Evolutionary conservation across 129 eudicot species (phyloP).

Genomic region (Lonicera japonica): DNA sequence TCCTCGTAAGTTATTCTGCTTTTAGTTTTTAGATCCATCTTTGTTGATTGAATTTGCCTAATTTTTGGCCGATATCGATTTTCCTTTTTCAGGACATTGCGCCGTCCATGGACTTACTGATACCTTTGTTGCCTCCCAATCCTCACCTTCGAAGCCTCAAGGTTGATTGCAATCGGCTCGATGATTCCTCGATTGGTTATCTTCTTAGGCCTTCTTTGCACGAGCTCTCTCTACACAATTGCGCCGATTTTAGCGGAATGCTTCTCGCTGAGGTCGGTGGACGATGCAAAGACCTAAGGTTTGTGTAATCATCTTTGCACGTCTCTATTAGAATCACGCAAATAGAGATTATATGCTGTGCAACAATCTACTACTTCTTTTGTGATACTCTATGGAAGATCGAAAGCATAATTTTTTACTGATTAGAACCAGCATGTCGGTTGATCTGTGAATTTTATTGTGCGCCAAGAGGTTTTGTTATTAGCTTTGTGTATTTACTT

Average conservation of each 20-base stretch:
- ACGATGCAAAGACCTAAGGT: constrained; percentile 72
- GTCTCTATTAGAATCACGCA: neutral
- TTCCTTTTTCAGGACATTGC: constrained; percentile 56
- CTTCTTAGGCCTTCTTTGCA: constrained; percentile 67
- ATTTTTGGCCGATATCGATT: constrained; percentile 5
- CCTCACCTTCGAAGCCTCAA: constrained; percentile 53
- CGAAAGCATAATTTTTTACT: too few relatives aligned
- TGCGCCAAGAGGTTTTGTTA: constrained; percentile 7
- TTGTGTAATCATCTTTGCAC: constrained; percentile 1
- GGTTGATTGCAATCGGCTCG: constrained; percentile 74
- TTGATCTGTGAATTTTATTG: neutral
- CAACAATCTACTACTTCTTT: neutral
- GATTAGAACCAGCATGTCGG: neutral
- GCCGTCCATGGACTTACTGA: constrained; percentile 52
- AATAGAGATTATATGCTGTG: constrained; percentile 5
- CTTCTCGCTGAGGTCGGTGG: constrained; percentile 65
- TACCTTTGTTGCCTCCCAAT: constrained; percentile 54
- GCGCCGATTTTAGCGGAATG: constrained; percentile 70
- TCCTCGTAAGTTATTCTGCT: constrained; percentile 39
- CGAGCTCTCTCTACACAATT: constrained; percentile 67
- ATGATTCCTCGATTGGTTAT: constrained; percentile 56
- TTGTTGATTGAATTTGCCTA: neutral
- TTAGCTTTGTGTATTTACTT: constrained; percentile 24
- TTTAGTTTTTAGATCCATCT: constrained; percentile 6
- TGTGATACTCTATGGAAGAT: too few relatives aligned